phyloP scores from a whole-genome alignment of 1,284 basidiomycete genomes.

The Boletus sp. region DNA sequence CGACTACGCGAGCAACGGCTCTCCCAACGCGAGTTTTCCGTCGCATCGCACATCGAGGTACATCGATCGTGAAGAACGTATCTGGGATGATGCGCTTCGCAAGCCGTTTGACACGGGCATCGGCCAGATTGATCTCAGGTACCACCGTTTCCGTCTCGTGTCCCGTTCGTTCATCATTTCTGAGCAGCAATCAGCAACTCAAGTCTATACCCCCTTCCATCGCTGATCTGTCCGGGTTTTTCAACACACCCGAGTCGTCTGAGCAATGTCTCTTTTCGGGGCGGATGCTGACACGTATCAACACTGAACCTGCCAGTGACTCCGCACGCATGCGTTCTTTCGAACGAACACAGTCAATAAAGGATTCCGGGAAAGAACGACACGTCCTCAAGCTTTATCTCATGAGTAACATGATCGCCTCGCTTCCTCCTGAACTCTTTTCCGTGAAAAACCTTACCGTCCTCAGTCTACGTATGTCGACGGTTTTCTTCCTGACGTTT shows the following conservation, averaged over 20 bases:
- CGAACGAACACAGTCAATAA: slow-evolving; percentile 31
- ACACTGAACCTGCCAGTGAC: slow-evolving; percentile 22
- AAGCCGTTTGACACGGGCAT: slow-evolving; percentile 30
- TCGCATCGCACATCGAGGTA: slow-evolving; percentile 20
- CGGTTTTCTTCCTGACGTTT: not conserved
- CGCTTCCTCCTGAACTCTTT: slow-evolving; percentile 29
- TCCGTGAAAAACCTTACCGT: slow-evolving; percentile 29
- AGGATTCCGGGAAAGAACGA: slow-evolving; percentile 32
- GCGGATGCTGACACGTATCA: slow-evolving; percentile 20
- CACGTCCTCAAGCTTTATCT: slow-evolving; percentile 33
- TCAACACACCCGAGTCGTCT: slow-evolving; percentile 30
- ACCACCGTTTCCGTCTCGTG: not conserved
- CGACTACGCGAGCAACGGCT: slow-evolving; percentile 13
- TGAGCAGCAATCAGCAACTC: slow-evolving; percentile 23
- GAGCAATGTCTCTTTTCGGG: slow-evolving; percentile 25
- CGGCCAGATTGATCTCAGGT: slow-evolving; percentile 35
- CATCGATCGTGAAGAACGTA: slow-evolving; percentile 25
- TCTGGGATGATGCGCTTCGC: slow-evolving; percentile 30
- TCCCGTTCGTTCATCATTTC: slow-evolving; percentile 12
- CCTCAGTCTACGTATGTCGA: slow-evolving; percentile 32
- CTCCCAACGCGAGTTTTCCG: slow-evolving; percentile 13
- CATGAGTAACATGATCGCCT: slow-evolving; percentile 24
- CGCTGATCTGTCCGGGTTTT: slow-evolving; percentile 24
- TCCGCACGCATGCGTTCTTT: slow-evolving; percentile 26
- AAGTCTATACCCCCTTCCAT: slow-evolving; percentile 28